Evolutionary conservation across 2,329 filamentous ascomycete species (phyloP), one percentile per base, ranked within the genome.

Genomic region (Sarocladiaceae sp.): DNA sequence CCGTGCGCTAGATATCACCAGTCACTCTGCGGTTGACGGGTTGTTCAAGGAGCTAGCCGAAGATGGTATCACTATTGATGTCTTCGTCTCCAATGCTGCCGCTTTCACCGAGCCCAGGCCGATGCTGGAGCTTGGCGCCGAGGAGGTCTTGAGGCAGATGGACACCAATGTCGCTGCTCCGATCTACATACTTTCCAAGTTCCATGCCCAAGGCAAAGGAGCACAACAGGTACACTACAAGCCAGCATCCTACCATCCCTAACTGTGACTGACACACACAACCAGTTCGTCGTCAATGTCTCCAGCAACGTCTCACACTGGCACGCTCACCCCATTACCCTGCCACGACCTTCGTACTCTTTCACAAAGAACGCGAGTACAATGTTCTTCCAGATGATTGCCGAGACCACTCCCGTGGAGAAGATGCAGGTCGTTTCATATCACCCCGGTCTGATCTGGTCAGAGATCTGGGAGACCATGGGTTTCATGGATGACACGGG

Each of bases 351-450:
- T 2, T 55, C 55, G 0, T 74, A 75, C 54, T 60, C 61, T 1
- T 31, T 67, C 31, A 70, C 69, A 22, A 76, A 76, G 60, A 65
- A 64, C 17, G 57, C 70, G 0, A 63, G 63, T 0, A 65, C 70
- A 0, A 54, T 68, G 10, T 54, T 66, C 6, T 54, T 75, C 31
- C 71, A 75, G 59, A 54, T 64, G 29, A 60, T 74, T 8, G 70
- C 71, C 4, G 57, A 64, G n/a, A 69, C 72, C 4, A 59, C 61
- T 0, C 48, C 60, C 1, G 53, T 58, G 0, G 50, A 52, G 0
- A 55, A 64, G 2, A 55, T 66, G 53, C 64, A 66, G 15, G 55
- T 66, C 13, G 47, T 66, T 6, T 60, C 54, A 25, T 61, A 61
- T 17, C 59, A 62, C 46, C 59, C 59, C 2, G 60, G 60, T 13